phyloP scores from a whole-genome alignment of 768 basidiomycete species.

The Floccularia luteovirens region DNA sequence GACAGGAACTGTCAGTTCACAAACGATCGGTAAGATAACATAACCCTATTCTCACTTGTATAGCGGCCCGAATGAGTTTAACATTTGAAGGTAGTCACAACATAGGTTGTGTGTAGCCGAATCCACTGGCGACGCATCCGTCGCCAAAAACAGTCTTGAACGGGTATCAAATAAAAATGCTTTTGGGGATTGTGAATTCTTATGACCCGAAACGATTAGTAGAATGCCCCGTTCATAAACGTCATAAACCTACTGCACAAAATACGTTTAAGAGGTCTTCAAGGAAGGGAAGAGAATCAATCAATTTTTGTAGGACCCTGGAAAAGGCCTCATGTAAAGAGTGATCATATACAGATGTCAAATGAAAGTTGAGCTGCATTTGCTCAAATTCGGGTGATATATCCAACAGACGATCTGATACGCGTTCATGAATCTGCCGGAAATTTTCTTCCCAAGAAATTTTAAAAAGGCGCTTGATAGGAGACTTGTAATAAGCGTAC shows the following conservation, averaged over 20 bases:
- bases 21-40: background rate
- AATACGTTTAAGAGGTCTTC: constrained; percentile 86
- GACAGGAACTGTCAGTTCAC: constrained; percentile 1
- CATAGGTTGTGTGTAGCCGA: constrained; percentile 82
- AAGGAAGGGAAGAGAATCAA: constrained; percentile 77
- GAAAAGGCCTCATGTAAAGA: constrained; percentile 91
- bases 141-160: constrained; percentile 86
- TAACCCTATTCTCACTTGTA: constrained; percentile 53
- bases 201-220: background rate
- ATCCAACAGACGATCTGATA: constrained; percentile 77
- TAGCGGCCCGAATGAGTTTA: constrained; percentile 78
- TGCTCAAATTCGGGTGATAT: constrained; percentile 70
- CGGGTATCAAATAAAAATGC: constrained; percentile 87
- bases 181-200: constrained; percentile 92
- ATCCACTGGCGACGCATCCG: constrained; percentile 89
- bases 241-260: constrained; percentile 47
- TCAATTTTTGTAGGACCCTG: constrained; percentile 78
- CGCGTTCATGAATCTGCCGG: constrained; percentile 82
- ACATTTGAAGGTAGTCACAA: constrained; percentile 84
- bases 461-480: constrained; percentile 1
- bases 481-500: constrained; percentile 29
- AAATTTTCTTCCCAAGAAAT: constrained; percentile 62
- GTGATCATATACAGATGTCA: constrained; percentile 92
- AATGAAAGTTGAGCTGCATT: constrained; percentile 76
- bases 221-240: no score